Evolutionary conservation across 371 early-diverging fungal genomes (phyloP), one percentile per base, ranked within the genome.

Genomic region (Entomophthora muscae): DNA sequence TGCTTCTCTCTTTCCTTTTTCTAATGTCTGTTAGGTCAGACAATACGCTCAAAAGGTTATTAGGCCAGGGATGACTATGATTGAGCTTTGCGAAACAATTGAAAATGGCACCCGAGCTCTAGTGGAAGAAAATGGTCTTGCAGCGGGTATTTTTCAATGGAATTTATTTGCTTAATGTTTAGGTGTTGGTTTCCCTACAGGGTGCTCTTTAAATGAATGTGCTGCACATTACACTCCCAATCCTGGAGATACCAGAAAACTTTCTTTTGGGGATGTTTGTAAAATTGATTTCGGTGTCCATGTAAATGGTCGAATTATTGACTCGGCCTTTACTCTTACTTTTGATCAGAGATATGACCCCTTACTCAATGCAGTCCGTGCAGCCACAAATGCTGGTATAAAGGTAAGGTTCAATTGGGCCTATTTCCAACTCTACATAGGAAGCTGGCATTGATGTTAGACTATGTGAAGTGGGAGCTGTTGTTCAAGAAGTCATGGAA

Each of bases 171-270:
- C 5, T 42, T 10, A 5, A 10, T 42, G 42, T 42, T 10, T 42
- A 53, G 63, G 93, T 0, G 93, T 98, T 65, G 99, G 95, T 27
- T 99, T 99, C 79, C 99, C 99, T n/a, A 98, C 98, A 2, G 99
- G 99, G 32, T 82, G 87, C 58, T 98, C 98, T 3, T 68, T 98
- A 33, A 99, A 99, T 71, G 84, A 95, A 65, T 88, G 88, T 70
- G 99, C 99, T n/a, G 99, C 99, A 21, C 99, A 99, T 70, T 98
- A 90, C 71, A 98, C 99, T 2, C 97, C 98, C 3, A 99, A 98
- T 70, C 84, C 95, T 42, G 98, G 97, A 7, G 98, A 99, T 69
- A 84, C 83, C 66, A 90, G 90, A 0, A 92, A 94, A 1, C 70
- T 99, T 57, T 67, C 80, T 59, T 85, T 93, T 64, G 90, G 86